These are phyloP conservation scores for Alternaria hordeiaustralica DNA, from an alignment of 2,329 filamentous ascomycete species.

Conservation along the genomic window DNA sequence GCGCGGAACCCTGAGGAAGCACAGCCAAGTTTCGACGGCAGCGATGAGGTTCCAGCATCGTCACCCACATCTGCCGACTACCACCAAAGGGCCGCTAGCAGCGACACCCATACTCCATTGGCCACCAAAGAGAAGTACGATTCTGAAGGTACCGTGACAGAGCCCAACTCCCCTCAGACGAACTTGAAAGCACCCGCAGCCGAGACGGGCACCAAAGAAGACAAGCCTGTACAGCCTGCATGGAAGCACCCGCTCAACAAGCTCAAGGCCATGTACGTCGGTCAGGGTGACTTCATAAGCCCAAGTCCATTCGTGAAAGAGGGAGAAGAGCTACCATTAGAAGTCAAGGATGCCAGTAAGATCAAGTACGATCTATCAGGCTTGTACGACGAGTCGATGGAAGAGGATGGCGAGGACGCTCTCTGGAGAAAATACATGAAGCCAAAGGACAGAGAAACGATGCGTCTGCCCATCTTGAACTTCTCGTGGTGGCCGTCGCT, in stretches of 20 bases:
- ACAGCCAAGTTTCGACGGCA: constrained; percentile 26
- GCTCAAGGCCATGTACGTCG: constrained; percentile 31
- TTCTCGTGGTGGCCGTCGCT: constrained; percentile 76
- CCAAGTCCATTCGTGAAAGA: constrained; percentile 52
- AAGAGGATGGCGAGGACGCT: constrained; percentile 50
- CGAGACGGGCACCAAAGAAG: constrained; percentile 17
- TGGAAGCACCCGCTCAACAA: constrained; percentile 28
- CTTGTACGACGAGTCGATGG: constrained; percentile 38
- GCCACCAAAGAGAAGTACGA: constrained; percentile 34
- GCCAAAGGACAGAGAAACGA: constrained; percentile 82
- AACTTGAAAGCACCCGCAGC: constrained; percentile 24
- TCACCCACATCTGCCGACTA: constrained; percentile 41
- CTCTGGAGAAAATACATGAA: constrained; percentile 85
- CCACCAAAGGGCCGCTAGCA: constrained; percentile 33
- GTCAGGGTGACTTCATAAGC: constrained; percentile 47
- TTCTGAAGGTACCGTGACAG: constrained; percentile 26
- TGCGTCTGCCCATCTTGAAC: constrained; percentile 68
- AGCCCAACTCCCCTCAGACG: constrained; percentile 31
- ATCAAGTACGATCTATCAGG: constrained; percentile 40
- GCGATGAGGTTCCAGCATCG: constrained; percentile 24
- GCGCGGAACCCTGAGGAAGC: constrained; percentile 18
- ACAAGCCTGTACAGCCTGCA: constrained; percentile 23
- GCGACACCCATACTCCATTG: constrained; percentile 42
- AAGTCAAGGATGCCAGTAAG: constrained; percentile 31
- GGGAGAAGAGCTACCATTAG: constrained; percentile 47